Evolutionary conservation across 2,329 filamentous ascomycete genomes (phyloP).

Genomic region (Verticillium albo-atrum): DNA sequence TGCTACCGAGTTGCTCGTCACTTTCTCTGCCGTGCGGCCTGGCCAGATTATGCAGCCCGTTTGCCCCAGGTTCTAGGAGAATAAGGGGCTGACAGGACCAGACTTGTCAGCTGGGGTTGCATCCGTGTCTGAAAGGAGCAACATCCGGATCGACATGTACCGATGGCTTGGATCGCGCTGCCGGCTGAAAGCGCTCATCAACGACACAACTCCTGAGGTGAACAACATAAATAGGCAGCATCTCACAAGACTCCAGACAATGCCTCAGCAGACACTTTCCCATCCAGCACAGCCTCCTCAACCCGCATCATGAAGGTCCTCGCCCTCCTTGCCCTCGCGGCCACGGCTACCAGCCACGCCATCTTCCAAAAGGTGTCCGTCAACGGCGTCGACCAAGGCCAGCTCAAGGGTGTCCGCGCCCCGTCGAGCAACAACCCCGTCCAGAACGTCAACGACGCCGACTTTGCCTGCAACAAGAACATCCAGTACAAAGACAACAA

Average conservation of each 20-base stretch:
- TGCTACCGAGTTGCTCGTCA: not conserved
- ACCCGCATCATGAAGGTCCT: conserved; percentile 11
- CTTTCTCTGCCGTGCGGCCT: not conserved
- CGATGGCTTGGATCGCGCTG: not conserved
- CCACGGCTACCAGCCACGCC: conserved; percentile 30
- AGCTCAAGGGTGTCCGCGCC: conserved; percentile 43
- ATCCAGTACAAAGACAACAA: conserved; percentile 27
- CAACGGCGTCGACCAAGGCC: conserved; percentile 43
- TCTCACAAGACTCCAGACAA: not conserved
- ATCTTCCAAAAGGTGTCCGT: conserved; percentile 41
- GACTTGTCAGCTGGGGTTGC: not conserved
- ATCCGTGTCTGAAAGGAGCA: not conserved
- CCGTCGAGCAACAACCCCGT: conserved; percentile 46
- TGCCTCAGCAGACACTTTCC: not conserved
- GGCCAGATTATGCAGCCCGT: not conserved
- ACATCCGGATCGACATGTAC: conserved; percentile 1
- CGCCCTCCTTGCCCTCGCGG: conserved; percentile 12
- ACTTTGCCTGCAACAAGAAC: conserved; percentile 42
- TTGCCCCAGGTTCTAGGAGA: not conserved
- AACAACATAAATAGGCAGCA: not conserved
- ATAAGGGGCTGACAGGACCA: not conserved
- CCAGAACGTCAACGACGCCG: conserved; percentile 38
- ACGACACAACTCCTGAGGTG: not conserved
- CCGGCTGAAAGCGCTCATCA: not conserved
- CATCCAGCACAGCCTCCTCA: not conserved